Base-by-base conservation (phyloP, 257 asterid genomes). In the Dorcoceras hygrometricum region DNA sequence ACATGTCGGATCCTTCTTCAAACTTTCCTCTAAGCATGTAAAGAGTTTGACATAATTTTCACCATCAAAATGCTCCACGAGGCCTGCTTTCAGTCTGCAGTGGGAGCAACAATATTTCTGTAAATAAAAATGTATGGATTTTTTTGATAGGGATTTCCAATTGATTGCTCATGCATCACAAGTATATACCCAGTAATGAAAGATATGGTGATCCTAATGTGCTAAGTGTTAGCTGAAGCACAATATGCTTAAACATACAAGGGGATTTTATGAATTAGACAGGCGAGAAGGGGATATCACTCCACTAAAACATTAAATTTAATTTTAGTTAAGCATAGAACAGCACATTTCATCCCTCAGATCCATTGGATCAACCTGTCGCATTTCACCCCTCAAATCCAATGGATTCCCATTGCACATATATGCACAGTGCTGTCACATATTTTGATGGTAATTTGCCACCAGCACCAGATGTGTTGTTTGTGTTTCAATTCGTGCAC, bases 1-100 rank as follows among this genome's bases (percentile, higher is more conserved):
- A 79, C 97, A 87, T n/a, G 90, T 79, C 16, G 98, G 97, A 66
- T 93, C 96, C 79, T 83, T 87, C 82, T 80, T 83, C 82, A 87
- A 67, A 55, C 79, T 83, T 60, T 86, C 88, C 82, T 93, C 98
- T 68, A 73, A 71, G 77, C 82, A 77, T 51, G 75, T 70, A 32
- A 64, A 71, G 60, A 83, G 85, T 77, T 79, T 76, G 81, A 66
- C 74, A 75, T 50, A 71, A 80, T 82, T 80, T 58, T 79, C 74
- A 12, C 71, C 43, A 68, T 83, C 85, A 85, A 89, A 93, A 79
- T 84, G 83, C 87, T 89, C 96, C 80, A 86, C 65, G 71, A 89
- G 66, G 74, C 78, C 43, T 71, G 95, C 85, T 72, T 83, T 86
- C 79, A 93, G 70, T 70, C 97, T 93, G 87, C 77, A 78, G 22